These are phyloP conservation scores for Zygnema circumcarinatum DNA, from an alignment of 139 green algal species.

Conservation along the genomic window DNA sequence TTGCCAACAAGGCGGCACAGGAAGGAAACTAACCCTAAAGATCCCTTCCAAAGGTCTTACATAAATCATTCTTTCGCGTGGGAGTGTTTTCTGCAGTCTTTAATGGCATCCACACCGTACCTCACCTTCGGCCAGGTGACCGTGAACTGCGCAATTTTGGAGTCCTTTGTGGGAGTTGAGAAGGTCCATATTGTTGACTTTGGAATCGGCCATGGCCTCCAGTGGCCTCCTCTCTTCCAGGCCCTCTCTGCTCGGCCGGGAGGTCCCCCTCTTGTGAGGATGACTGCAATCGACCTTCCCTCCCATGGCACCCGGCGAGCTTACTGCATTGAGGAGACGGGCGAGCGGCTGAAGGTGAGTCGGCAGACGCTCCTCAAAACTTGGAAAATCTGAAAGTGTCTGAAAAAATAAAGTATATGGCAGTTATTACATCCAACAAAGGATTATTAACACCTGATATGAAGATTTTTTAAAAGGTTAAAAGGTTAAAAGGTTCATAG, in stretches of 20 bases:
- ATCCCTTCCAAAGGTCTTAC: too few species aligned
- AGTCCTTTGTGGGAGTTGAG: conserved; percentile 20
- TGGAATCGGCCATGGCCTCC: conserved; percentile 33
- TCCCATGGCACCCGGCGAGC: neutral
- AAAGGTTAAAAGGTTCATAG: too few species aligned
- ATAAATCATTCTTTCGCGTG: too few species aligned
- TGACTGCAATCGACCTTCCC: conserved; percentile 31
- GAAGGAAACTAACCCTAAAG: neutral
- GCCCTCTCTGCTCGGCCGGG: neutral
- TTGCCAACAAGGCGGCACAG: neutral
- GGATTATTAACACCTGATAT: too few species aligned
- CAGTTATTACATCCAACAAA: too few species aligned
- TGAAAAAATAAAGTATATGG: neutral
- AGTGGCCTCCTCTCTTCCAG: conserved; percentile 23
- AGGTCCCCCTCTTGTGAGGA: neutral
- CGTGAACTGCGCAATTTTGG: conserved; percentile 33
- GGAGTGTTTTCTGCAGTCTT: neutral
- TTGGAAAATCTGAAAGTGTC: neutral
- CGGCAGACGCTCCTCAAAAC: neutral
- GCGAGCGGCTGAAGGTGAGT: neutral
- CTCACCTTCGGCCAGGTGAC: conserved; percentile 35
- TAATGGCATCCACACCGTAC: conserved; percentile 24
- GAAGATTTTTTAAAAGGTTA: too few species aligned
- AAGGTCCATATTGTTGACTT: conserved; percentile 32
- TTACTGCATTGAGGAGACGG: conserved; percentile 4